phyloP scores from a whole-genome alignment of 495 filamentous ascomycete genomes.

The Penicillium subrubescens region DNA sequence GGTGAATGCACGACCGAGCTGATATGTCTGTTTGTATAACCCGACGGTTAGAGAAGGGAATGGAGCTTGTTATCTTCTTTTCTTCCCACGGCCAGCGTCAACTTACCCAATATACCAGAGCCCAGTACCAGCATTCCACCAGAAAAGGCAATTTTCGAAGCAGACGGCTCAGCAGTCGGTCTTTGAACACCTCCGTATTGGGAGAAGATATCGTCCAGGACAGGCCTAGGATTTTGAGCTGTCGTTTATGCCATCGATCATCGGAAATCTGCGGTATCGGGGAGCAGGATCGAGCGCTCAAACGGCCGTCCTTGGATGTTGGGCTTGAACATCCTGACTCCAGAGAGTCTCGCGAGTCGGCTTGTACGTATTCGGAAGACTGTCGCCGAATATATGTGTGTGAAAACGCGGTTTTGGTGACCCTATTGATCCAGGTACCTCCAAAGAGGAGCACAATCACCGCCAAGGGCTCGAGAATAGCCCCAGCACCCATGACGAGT shows the following conservation, averaged over 20 bases:
- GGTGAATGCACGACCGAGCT: slow-evolving; percentile 63
- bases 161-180: slow-evolving; percentile 57
- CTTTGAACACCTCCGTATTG: slow-evolving; percentile 55
- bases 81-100: background rate
- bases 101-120: slow-evolving; percentile 63
- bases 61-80: background rate
- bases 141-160: slow-evolving; percentile 73
- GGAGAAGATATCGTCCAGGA: slow-evolving; percentile 50
- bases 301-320: slow-evolving; percentile 36
- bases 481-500: slow-evolving; percentile 52
- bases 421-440: slow-evolving; percentile 61
- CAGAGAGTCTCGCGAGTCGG: slow-evolving; percentile 30
- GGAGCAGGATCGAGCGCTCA: slow-evolving; percentile 29
- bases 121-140: slow-evolving; percentile 83
- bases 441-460: slow-evolving; percentile 59
- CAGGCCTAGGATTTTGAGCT: slow-evolving; percentile 38
- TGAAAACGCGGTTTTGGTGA: slow-evolving; percentile 20
- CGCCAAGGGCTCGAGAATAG: slow-evolving; percentile 55
- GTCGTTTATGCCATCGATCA: slow-evolving; percentile 44
- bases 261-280: slow-evolving; percentile 32
- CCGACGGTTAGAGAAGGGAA: background rate
- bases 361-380: slow-evolving; percentile 22
- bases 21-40: slow-evolving; percentile 51
- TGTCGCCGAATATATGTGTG: slow-evolving; percentile 19
- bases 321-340: slow-evolving; percentile 35